phyloP scores from a whole-genome alignment of 371 early-diverging fungal genomes.

The Mucor sp. region DNA sequence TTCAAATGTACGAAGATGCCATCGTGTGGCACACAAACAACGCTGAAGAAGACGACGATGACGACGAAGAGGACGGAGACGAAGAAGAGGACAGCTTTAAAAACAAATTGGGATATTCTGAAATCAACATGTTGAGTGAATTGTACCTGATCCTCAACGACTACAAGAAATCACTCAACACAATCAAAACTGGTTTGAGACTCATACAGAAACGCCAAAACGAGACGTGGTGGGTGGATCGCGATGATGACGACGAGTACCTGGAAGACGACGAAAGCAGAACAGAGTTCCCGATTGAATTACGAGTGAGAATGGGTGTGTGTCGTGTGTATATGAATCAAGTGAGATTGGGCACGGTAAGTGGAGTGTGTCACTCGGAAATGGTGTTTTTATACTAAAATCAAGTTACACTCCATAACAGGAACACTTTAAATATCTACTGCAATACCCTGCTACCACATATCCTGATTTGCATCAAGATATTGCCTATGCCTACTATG shows the following conservation, averaged over 20 bases:
- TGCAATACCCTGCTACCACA: constrained; percentile 49
- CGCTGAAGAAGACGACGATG: constrained; percentile 23
- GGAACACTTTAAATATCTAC: constrained; percentile 71
- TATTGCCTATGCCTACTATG: constrained; percentile 81
- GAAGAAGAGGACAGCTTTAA: constrained; percentile 38
- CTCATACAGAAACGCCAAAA: constrained; percentile 69
- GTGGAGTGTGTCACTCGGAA: background rate
- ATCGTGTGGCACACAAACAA: constrained; percentile 40
- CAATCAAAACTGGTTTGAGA: constrained; percentile 73
- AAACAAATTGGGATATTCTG: constrained; percentile 68
- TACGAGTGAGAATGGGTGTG: constrained; percentile 83
- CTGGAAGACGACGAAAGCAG: constrained; percentile 39
- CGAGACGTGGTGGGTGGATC: constrained; percentile 62
- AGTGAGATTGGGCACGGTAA: constrained; percentile 66
- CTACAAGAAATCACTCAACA: constrained; percentile 67
- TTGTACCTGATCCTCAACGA: constrained; percentile 78
- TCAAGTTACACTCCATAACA: constrained; percentile 17
- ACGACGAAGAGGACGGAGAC: constrained; percentile 32
- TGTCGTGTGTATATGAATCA: constrained; percentile 78
- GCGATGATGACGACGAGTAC: constrained; percentile 57
- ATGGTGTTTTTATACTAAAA: background rate
- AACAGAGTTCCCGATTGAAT: constrained; percentile 73
- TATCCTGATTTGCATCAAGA: constrained; percentile 84
- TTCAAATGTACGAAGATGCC: constrained; percentile 54
- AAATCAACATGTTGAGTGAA: constrained; percentile 84